Base-by-base conservation (phyloP, 2,329 filamentous ascomycete genomes). In the Periconia digitata region DNA sequence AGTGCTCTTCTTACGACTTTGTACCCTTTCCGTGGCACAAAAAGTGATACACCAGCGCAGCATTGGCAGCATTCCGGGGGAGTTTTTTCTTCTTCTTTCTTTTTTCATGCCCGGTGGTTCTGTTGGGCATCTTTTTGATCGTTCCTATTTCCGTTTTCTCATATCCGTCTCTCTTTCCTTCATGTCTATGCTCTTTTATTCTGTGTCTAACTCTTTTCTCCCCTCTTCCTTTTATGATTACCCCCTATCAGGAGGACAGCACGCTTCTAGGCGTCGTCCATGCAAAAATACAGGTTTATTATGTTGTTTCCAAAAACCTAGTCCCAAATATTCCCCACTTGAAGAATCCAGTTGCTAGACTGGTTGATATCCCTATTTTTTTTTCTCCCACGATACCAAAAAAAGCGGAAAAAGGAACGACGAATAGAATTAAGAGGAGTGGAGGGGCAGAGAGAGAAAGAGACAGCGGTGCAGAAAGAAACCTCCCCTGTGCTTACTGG, bases 211-310 rank as follows among this genome's bases (percentile, higher is more conserved):
- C n/a, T 12, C n/a, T 32, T 15, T 15, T 32, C n/a, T 32, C n/a
- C 27, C n/a, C 12, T 53, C 60, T 63, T 51, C 41, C 53, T 64
- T 62, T 56, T 63, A 60, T 53, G 61, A 64, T 58, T 63, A 64
- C 60, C 60, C 60, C 59, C 58, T 63, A 62, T 62, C 55, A 60
- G 60, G 58, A 63, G 58, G 56, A 57, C 55, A 7, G 8, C 8
- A 38, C 61, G 62, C 60, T 58, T 52, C 59, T 62, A 61, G 60
- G 59, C 62, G 60, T 51, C 16, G 53, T 64, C 55, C 58, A 60
- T 63, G 58, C 10, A 32, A 32, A 3, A 13, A 61, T 43, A n/a
- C n/a, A n/a, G n/a, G n/a, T n/a, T n/a, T n/a, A n/a, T n/a, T n/a
- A n/a, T n/a, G n/a, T n/a, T n/a, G n/a, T n/a, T n/a, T n/a, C n/a